phyloP scores from a whole-genome alignment of 2,329 filamentous ascomycete species.

The Cytospora chrysosperma region DNA sequence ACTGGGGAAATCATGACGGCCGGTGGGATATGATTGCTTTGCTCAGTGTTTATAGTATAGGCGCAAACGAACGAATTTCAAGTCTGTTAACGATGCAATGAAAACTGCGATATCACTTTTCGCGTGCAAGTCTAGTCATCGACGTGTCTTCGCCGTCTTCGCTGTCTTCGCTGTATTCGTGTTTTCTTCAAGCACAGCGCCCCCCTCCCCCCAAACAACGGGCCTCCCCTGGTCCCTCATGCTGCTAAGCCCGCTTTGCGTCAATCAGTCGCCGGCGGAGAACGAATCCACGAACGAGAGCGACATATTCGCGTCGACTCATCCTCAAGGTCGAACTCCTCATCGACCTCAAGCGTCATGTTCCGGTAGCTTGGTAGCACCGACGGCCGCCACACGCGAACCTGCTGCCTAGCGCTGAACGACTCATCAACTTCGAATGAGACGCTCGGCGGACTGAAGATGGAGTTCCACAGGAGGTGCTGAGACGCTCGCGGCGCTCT shows the following conservation, averaged over 20 bases:
- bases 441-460: background rate
- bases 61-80: background rate
- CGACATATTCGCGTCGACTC: background rate
- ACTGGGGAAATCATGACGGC: background rate
- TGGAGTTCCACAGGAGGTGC: background rate
- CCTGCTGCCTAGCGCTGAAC: background rate
- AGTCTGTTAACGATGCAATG: background rate
- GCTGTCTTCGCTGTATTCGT: too few relatives aligned
- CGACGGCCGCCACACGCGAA: background rate
- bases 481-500: background rate
- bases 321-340: background rate
- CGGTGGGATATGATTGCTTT: slow-evolving; percentile 7
- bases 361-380: background rate
- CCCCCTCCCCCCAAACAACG: background rate
- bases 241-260: background rate
- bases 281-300: background rate
- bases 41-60: background rate
- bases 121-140: background rate
- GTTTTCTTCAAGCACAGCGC: too few relatives aligned
- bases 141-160: too few relatives aligned
- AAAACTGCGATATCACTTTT: background rate
- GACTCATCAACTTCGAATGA: background rate
- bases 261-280: background rate
- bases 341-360: background rate
- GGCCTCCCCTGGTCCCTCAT: too few relatives aligned